These are phyloP conservation scores for Coprinopsis cinerea DNA, from an alignment of 768 basidiomycete species.

Conservation along the genomic window DNA sequence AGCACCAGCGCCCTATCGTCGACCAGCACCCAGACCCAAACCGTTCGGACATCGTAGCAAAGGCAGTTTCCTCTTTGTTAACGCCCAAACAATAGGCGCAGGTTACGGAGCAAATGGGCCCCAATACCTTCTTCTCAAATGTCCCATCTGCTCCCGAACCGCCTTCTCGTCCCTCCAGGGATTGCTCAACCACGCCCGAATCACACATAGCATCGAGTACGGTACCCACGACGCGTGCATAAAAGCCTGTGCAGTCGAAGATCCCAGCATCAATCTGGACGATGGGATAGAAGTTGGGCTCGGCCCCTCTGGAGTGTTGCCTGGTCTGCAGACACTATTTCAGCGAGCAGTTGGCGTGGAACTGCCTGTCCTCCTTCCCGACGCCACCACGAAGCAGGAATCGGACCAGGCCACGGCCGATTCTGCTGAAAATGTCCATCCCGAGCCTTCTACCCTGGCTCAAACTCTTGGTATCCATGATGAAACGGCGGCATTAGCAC, in stretches of 20 bases:
- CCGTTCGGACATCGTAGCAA: conserved; percentile 8
- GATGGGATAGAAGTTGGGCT: conserved; percentile 39
- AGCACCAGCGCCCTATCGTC: conserved; percentile 7
- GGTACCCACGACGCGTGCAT: conserved; percentile 53
- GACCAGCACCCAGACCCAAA: conserved; percentile 24
- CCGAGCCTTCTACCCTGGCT: conserved; percentile 18
- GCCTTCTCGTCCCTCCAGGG: conserved; percentile 48
- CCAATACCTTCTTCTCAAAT: conserved; percentile 35
- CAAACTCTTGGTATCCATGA: conserved; percentile 43
- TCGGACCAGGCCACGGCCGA: not conserved
- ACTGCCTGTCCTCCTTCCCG: conserved; percentile 6
- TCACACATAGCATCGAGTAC: conserved; percentile 44
- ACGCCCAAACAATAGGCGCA: not conserved
- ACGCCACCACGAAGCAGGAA: not conserved
- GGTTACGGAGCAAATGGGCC: conserved; percentile 14
- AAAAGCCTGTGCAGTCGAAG: conserved; percentile 39
- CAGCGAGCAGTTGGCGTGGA: conserved; percentile 37
- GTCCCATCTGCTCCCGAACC: conserved; percentile 39
- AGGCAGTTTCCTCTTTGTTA: conserved; percentile 10
- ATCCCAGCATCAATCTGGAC: conserved; percentile 33
- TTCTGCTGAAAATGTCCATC: conserved; percentile 3
- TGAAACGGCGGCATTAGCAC: conserved; percentile 45
- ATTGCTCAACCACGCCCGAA: conserved; percentile 48
- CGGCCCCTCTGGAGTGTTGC: conserved; percentile 35
- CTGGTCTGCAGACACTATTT: conserved; percentile 44